These are phyloP conservation scores for Kuraishia piskuri DNA, from an alignment of 805 yeast species.

Conservation along the genomic window DNA sequence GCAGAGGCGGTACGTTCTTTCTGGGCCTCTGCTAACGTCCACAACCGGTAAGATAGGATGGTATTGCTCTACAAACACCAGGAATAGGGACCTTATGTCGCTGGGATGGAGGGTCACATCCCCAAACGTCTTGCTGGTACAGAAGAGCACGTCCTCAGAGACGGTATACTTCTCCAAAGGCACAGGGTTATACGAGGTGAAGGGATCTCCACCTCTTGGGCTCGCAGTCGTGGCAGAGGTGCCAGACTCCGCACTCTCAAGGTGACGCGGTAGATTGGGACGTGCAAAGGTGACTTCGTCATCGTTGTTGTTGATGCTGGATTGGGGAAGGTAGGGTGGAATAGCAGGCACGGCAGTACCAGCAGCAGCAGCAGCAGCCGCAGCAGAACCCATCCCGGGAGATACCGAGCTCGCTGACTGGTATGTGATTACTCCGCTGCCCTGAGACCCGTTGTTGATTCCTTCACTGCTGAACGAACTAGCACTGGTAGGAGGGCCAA, in stretches of 20 bases:
- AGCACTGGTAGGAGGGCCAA: not conserved
- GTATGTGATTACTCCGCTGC: not conserved
- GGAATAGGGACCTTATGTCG: conserved; percentile 52
- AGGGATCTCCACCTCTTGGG: not conserved
- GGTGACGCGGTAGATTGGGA: conserved; percentile 1
- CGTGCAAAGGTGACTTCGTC: conserved; percentile 8
- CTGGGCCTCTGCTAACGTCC: conserved; percentile 76
- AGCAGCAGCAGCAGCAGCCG: not conserved
- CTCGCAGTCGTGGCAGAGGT: not conserved
- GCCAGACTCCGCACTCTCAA: not conserved
- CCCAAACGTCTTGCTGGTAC: conserved; percentile 67
- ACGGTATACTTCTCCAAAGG: conserved; percentile 10
- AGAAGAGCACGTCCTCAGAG: conserved; percentile 30
- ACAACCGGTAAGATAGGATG: conserved; percentile 87
- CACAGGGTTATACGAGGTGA: conserved; percentile 1
- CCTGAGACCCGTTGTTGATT: not conserved
- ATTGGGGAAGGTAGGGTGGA: not conserved
- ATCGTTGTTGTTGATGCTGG: conserved; percentile 6
- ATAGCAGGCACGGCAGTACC: not conserved
- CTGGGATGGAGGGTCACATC: conserved; percentile 52
- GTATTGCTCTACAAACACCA: conserved; percentile 67
- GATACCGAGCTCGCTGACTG: not conserved
- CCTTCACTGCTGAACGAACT: not conserved
- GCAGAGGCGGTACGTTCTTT: conserved; percentile 64
- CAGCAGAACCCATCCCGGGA: not conserved